Percentiles rank a stretch among this genome's conserved stretches.
Conservation (phyloP, 345 rosid species). For the Eucalyptus albens region DNA sequence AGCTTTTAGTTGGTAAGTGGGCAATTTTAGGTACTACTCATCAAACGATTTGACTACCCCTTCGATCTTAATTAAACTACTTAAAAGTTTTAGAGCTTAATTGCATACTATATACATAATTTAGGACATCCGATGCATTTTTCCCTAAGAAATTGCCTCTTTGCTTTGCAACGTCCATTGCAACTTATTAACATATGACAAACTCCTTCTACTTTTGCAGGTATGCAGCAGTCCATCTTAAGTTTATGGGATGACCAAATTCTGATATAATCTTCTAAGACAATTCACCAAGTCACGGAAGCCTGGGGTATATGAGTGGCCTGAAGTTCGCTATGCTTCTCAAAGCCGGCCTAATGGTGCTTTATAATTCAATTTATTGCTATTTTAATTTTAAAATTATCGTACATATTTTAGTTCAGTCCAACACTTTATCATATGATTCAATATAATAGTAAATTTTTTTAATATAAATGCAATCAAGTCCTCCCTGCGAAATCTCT, state of each 20-base stretch:
- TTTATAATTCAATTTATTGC: neutral
- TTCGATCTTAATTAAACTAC: neutral
- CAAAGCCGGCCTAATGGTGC: neutral
- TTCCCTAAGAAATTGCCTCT: neutral
- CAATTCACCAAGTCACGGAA: neutral
- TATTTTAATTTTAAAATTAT: too few species aligned
- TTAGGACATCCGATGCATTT: neutral
- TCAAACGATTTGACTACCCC: neutral
- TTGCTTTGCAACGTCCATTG: neutral
- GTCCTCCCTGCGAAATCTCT: neutral
- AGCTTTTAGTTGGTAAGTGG: neutral
- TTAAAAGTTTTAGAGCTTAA: too few species aligned
- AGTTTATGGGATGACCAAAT: neutral
- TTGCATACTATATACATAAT: fast-evolving
- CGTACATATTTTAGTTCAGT: too few species aligned
- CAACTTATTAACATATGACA: neutral
- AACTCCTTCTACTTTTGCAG: neutral
- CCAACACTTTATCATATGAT: neutral
- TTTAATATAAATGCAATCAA: neutral
- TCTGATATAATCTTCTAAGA: neutral
- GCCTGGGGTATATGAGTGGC: neutral
- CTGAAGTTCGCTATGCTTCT: neutral
- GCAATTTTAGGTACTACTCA: neutral
- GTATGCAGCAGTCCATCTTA: neutral
- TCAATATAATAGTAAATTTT: too few species aligned